Base-by-base conservation (phyloP, 495 filamentous ascomycete species). In the Penicillium waksmanii region DNA sequence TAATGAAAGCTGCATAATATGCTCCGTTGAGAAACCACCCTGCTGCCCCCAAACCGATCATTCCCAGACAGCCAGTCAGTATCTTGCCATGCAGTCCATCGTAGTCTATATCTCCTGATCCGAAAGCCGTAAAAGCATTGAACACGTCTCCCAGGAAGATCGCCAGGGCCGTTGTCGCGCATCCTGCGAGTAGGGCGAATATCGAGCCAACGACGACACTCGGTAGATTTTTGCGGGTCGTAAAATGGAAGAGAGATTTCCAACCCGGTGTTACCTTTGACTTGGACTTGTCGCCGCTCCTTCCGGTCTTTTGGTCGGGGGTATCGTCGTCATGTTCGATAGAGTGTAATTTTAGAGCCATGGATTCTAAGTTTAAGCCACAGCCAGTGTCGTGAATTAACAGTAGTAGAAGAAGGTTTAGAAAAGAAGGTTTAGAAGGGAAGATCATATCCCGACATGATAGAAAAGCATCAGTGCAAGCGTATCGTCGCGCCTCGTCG, bases 131-230 rank as follows among this genome's bases (percentile, higher is more conserved):
- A 52, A 96, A 88, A 5, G 80, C 72, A 15, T 89, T 81, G 62
- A 98, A 97, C 42, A 94, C 79, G 44, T 82, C 78, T 15, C 95
- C 94, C 11, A 93, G 79, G 2, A 96, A 69, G 5, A 93, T 76
- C 3, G 93, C 85, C 44, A 89, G 79, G 2, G 77, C 76, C 2
- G 93, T 87, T 38, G 83, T 80, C 21, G 85, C 70, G 18, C 86
- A 73, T 5, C 89, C 89, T 11, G 88, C 82, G 19, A 86, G 56
- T 5, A 89, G 49, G 1, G 91, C 82, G 38, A 85, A 73, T 17
- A 82, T 8, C 33, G 88, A 49, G 11, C 85, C 86, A 1, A 68
- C 63, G 35, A 75, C 60, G 3, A 93, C 73, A 6, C 81, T 62
- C 8, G 76, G 73, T n/a, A 81, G 53, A 66, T 97, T 88, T n/a